A percentile compares a stretch with the other conserved stretches of the same genome.
Conservation (phyloP, 345 rosid species). For the Adansonia digitata region DNA sequence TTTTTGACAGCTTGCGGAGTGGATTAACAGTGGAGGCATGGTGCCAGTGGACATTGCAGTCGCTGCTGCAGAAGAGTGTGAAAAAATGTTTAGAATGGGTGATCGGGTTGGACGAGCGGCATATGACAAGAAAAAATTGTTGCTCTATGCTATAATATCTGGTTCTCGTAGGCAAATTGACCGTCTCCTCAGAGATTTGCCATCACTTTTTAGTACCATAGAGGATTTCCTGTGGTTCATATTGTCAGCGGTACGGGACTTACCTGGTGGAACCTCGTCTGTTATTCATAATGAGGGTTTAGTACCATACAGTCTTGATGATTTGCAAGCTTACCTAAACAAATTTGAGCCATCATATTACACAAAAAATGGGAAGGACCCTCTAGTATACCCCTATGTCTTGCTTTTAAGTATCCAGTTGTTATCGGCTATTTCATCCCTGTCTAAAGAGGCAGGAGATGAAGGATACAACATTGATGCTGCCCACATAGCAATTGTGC, state of each 20-base stretch:
- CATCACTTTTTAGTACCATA: slow-evolving; percentile 79
- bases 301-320: slow-evolving; percentile 73
- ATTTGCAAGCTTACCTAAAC: slow-evolving; percentile 89
- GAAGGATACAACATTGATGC: slow-evolving; percentile 85
- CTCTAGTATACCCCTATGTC: slow-evolving; percentile 86
- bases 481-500: slow-evolving; percentile 69
- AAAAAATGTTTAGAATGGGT: slow-evolving; percentile 86
- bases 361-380: slow-evolving; percentile 96
- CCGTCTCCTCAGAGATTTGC: slow-evolving; percentile 74
- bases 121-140: slow-evolving; percentile 88
- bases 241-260: slow-evolving; percentile 67
- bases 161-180: slow-evolving; percentile 93
- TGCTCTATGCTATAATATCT: slow-evolving; percentile 84
- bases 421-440: slow-evolving; percentile 68
- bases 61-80: slow-evolving; percentile 95
- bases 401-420: slow-evolving; percentile 86
- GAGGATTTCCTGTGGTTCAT: slow-evolving; percentile 98
- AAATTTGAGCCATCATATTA: slow-evolving; percentile 93
- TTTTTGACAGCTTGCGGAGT: slow-evolving; percentile 75
- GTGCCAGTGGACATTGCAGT: slow-evolving; percentile 73
- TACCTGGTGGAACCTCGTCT: slow-evolving; percentile 54
- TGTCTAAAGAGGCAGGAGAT: slow-evolving; percentile 81
- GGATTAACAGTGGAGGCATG: slow-evolving; percentile 85
- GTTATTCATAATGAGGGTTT: slow-evolving; percentile 63
- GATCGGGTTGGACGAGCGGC: slow-evolving; percentile 89